These are phyloP conservation scores for Aspergillus sp. DNA, from an alignment of 2,329 filamentous ascomycete species.

Conservation along the genomic window DNA sequence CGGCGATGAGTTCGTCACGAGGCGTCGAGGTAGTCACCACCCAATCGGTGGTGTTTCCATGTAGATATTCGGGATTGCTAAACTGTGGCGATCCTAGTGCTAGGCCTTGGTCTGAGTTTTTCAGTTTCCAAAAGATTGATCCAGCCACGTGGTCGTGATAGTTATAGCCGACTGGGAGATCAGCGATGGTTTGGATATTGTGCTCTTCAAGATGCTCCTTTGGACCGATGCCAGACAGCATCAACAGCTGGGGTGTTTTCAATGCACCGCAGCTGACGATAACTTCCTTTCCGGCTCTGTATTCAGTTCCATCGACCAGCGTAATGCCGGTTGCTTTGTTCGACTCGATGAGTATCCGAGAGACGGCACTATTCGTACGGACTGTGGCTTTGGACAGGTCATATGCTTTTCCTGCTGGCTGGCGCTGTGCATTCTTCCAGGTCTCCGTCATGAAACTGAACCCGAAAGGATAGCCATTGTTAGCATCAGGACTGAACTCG, in stretches of 20 bases:
- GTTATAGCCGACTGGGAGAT: conserved; percentile 7
- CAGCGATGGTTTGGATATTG: conserved; percentile 18
- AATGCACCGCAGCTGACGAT: conserved; percentile 40
- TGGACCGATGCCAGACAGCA: conserved; percentile 27
- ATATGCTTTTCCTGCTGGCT: conserved; percentile 23
- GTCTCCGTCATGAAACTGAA: conserved; percentile 26
- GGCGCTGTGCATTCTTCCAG: conserved; percentile 18
- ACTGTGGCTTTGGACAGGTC: conserved; percentile 6
- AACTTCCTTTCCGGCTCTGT: conserved; percentile 33
- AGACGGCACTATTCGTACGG: conserved; percentile 6
- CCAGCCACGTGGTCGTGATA: conserved; percentile 7
- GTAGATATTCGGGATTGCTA: conserved; percentile 6
- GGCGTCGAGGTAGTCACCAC: conserved; percentile 4
- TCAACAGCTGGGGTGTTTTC: conserved; percentile 36
- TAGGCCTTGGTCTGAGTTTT: conserved; percentile 10
- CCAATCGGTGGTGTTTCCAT: conserved; percentile 13
- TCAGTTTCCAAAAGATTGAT: conserved; percentile 11
- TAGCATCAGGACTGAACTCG: conserved; percentile 16
- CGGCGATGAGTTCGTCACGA: conserved; percentile 2
- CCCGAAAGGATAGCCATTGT: conserved; percentile 23
- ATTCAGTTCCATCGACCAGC: not conserved
- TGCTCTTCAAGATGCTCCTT: conserved; percentile 16
- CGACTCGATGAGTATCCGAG: conserved; percentile 1
- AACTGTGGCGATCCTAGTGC: conserved; percentile 8
- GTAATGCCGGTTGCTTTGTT: conserved; percentile 1